phyloP scores from a whole-genome alignment of 768 basidiomycete genomes.

The Favolaschia claudopus region DNA sequence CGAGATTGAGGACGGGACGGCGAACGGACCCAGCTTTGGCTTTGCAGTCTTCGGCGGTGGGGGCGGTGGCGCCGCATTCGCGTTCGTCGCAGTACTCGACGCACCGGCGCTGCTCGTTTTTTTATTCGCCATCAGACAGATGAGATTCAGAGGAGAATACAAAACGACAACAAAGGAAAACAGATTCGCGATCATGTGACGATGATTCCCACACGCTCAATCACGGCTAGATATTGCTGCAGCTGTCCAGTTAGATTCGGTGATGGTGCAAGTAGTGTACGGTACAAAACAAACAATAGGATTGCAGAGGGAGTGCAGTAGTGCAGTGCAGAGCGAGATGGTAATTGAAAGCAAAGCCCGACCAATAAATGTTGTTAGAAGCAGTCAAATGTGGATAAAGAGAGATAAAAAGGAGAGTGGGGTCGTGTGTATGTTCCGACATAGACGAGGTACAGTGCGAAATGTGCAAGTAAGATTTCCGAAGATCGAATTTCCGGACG shows the following conservation, averaged over 20 bases:
- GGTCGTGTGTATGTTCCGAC: constrained; percentile 23
- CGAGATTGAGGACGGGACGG: background rate
- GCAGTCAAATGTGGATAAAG: constrained; percentile 19
- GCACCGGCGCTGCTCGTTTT: constrained; percentile 10
- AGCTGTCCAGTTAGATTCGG: background rate
- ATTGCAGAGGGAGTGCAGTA: too few relatives aligned
- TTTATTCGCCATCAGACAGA: constrained; percentile 22
- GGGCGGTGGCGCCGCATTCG: constrained; percentile 18
- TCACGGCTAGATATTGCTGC: background rate
- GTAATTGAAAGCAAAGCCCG: constrained; percentile 20
- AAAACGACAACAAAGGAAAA: too few relatives aligned
- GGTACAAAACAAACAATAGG: constrained; percentile 22
- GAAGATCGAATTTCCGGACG: constrained; percentile 21
- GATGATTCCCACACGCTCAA: constrained; percentile 7
- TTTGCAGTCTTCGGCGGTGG: constrained; percentile 23
- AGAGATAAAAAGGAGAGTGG: constrained; percentile 28
- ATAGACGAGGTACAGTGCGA: constrained; percentile 16
- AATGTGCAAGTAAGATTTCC: too few relatives aligned
- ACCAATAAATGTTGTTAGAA: constrained; percentile 15
- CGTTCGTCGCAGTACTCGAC: background rate
- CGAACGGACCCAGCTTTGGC: constrained; percentile 9
- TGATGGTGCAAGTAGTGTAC: constrained; percentile 13
- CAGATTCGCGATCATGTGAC: background rate
- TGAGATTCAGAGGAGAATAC: background rate
- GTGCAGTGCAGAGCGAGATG: constrained; percentile 26